Base-by-base conservation (phyloP, 2,329 filamentous ascomycete species). In the Leptosphaerulina australis region DNA sequence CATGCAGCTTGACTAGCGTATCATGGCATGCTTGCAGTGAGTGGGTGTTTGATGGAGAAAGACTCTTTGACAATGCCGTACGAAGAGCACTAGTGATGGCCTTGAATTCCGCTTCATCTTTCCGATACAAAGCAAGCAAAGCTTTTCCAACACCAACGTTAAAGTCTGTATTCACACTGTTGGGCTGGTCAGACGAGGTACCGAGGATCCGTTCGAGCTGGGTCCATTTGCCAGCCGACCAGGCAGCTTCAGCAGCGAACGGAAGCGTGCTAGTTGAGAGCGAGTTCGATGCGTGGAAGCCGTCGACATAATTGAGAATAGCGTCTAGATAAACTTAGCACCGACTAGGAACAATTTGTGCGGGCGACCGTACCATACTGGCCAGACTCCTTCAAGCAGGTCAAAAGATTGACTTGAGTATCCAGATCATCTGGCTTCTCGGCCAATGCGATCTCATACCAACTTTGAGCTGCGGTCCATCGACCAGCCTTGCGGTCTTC, bases 381-480 rank as follows among this genome's bases (percentile, higher is more conserved):
- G 0, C 93, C 94, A n/a, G 92, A 96, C 69, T 97, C 91, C 67
- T 91, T 92, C 8, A 99, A 79, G 63, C 94, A 97, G 22, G 86
- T 88, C 44, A 99, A 78, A 26, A 99, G 80, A 62, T 95, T 89
- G 48, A 90, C 80, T 68, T 97, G 92, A 10, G 89, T 81, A 48
- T 95, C 88, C 14, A 83, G 70, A 66, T 96, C 87, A 44, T 87
- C 79, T 0, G 93, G 92, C 35, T 88, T 82, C 62, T 94, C 86
- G 2, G 88, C 87, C 25, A 97, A 80, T 56, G 92, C 87, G 58
- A 96, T 86, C 69, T 99, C 92, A 71, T 97, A 97, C 94, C 95
- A 99, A 56, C 90, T 96, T 74, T 97, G 94, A 18, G 92, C 94
- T 41, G 93, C 90, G 12, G 90, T 87, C 92, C 94, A 99, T 55